Conservation (phyloP, 2,329 filamentous ascomycete species). For the Balansia obtecta region DNA sequence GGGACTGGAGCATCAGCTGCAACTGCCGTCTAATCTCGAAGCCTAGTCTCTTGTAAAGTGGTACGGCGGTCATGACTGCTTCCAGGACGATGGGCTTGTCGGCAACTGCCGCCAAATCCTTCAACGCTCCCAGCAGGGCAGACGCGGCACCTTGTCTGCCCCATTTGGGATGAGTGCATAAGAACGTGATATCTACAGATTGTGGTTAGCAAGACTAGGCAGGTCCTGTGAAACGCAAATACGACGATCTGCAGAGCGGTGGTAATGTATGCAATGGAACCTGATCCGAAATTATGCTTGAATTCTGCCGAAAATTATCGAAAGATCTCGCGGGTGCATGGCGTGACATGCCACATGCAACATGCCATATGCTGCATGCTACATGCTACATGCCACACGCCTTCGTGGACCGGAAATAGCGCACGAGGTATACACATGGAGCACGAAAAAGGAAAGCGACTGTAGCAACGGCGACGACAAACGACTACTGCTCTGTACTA, state of each 20-base stretch:
- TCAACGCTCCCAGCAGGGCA: slow-evolving; percentile 20
- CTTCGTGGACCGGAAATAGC: no score
- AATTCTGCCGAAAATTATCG: not conserved
- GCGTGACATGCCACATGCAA: not conserved
- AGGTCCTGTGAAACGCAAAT: not conserved
- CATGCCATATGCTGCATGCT: not conserved
- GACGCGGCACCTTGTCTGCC: slow-evolving; percentile 24
- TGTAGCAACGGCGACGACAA: no score
- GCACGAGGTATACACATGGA: not conserved
- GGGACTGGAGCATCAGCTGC: slow-evolving; percentile 22
- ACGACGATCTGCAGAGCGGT: not conserved
- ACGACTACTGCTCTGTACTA: no score
- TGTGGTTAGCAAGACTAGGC: not conserved
- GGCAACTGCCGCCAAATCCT: slow-evolving; percentile 19
- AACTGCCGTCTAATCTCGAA: slow-evolving; percentile 21
- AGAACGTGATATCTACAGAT: slow-evolving; percentile 22
- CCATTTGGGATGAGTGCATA: slow-evolving; percentile 25
- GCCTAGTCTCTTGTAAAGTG: slow-evolving; percentile 25
- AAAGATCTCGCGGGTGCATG: not conserved
- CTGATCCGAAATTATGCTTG: not conserved
- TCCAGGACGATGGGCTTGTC: slow-evolving; percentile 24
- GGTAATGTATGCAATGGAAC: not conserved
- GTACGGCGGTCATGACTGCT: slow-evolving; percentile 24
- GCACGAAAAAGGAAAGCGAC: not conserved
- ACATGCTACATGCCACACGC: no score